Conservation (phyloP, 805 yeast species). For the Diddensiella caesifluorescens region DNA sequence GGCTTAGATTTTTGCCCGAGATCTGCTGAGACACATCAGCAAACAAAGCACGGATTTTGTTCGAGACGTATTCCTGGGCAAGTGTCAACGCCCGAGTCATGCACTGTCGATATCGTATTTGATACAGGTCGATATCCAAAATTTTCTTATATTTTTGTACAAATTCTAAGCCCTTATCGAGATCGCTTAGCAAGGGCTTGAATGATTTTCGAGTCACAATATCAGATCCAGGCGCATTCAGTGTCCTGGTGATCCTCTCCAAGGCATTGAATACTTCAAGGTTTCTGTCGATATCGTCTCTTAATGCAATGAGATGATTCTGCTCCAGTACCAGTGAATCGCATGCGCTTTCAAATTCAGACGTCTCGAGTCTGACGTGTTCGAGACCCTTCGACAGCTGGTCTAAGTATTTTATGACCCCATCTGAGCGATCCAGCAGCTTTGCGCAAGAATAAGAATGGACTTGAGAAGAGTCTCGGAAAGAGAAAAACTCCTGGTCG, state of each 20-base stretch:
- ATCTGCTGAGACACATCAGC: conserved; percentile 14
- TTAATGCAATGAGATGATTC: conserved; percentile 37
- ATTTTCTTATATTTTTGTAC: conserved; percentile 51
- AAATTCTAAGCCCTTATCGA: conserved; percentile 66
- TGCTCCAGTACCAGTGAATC: conserved; percentile 46
- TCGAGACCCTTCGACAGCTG: conserved; percentile 48
- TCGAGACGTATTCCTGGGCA: conserved; percentile 57
- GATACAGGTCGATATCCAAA: conserved; percentile 64
- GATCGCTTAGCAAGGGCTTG: conserved; percentile 44
- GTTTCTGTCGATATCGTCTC: conserved; percentile 42
- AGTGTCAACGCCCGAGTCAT: conserved; percentile 74
- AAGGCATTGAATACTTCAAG: conserved; percentile 63
- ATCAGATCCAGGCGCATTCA: conserved; percentile 66
- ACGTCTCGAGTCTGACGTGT: conserved; percentile 56
- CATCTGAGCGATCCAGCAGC: conserved; percentile 44
- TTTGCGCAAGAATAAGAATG: conserved; percentile 26
- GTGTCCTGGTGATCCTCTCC: conserved; percentile 60
- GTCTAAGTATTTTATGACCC: conserved; percentile 42
- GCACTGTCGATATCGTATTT: conserved; percentile 73
- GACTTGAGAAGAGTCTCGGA: conserved; percentile 32
- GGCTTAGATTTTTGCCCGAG: conserved; percentile 21
- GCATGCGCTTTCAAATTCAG: conserved; percentile 56
- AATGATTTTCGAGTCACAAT: conserved; percentile 59
- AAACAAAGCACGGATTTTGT: conserved; percentile 33
- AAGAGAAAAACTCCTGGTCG: conserved; percentile 29